Evolutionary conservation across 257 asterid genomes (phyloP).

Genomic region (Salvia splendens): DNA sequence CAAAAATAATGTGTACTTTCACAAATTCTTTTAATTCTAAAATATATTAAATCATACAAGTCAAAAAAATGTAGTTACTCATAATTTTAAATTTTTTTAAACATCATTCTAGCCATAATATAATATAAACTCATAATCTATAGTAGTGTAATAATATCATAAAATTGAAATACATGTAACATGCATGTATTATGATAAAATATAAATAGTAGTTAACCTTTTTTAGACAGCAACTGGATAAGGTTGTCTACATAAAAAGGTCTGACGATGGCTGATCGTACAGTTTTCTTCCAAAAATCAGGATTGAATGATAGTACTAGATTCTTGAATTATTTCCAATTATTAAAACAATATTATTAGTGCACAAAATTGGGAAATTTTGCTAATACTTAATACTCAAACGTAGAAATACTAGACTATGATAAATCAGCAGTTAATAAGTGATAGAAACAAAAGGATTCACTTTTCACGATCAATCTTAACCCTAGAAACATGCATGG

Average conservation of each 20-base stretch:
- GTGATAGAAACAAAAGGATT: conserved; percentile 20
- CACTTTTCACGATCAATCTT: neutral
- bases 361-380: neutral
- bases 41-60: neutral
- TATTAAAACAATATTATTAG: neutral
- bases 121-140: too few relatives aligned
- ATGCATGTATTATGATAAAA: too few relatives aligned
- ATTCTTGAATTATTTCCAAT: conserved; percentile 10
- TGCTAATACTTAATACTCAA: neutral
- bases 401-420: conserved; percentile 1
- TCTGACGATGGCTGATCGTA: neutral
- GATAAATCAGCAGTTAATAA: conserved; percentile 6
- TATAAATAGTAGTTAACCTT: too few relatives aligned
- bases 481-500: conserved; percentile 10
- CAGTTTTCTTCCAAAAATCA: neutral
- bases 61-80: too few relatives aligned
- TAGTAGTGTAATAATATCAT: too few relatives aligned
- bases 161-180: too few relatives aligned
- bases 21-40: conserved; percentile 16
- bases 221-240: conserved; percentile 3
- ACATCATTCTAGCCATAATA: too few relatives aligned
- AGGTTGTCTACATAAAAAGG: neutral
- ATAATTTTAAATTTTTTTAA: too few relatives aligned
- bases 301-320: neutral
- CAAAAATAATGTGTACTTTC: conserved; percentile 4